Evolutionary conservation across 2,329 filamentous ascomycete genomes (phyloP), one percentile per base, ranked within the genome.

Genomic region (Hymenoscyphus salicellus): DNA sequence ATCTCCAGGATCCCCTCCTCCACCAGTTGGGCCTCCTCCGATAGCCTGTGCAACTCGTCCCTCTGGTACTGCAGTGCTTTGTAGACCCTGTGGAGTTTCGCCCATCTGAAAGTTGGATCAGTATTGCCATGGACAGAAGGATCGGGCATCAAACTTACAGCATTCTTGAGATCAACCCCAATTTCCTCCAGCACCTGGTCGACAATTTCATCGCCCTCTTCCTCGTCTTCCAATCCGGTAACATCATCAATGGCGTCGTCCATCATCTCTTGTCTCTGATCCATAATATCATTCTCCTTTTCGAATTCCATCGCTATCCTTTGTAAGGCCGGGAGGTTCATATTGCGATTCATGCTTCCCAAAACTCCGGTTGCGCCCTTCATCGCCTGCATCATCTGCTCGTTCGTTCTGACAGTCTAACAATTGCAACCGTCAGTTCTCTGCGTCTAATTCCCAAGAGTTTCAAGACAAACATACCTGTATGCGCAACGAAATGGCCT

Each of bases 311-410:
- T 97, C 23, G 95, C 94, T 75, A 99, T 99, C 64, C 94, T 88
- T 77, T 98, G 94, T 38, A 99, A 82, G 20, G 93, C 93, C 0
- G 95, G 95, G 2, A 99, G 86, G 76, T 99, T 98, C 93, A 98
- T 98, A 69, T 92, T 92, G 69, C 91, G 86, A 78, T 99, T 99
- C 95, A 99, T 99, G 80, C 91, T 96, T 62, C 93, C 93, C 7
- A 99, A 82, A 2, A 97, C 89, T 78, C 89, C 88, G 1, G 95
- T 98, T 4, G 95, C 95, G 38, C 95, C 95, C 79, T 97, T 99
- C 95, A 99, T 98, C 8, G 93, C 95, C 78, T 97, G 92, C 93
- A 97, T 97, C 95, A 99, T 99, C 79, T 98, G 94, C 78, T 99
- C 95, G 78, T 99, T 99, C 71, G 93, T 97, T 69, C 95, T 89